Base-by-base conservation (phyloP, 441 rosid species). In the Pelargonium citronellum region DNA sequence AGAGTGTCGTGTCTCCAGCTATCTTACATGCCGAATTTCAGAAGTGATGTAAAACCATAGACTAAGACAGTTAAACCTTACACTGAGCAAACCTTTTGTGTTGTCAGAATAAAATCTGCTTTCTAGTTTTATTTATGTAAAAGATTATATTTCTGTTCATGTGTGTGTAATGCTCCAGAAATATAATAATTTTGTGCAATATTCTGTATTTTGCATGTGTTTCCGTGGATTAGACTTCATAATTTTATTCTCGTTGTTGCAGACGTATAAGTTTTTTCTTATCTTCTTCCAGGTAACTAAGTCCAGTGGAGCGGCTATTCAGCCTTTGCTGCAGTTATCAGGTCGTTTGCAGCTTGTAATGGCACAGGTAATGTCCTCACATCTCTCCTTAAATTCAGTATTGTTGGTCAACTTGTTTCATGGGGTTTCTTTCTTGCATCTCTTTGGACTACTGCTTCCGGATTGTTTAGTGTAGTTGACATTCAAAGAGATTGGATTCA, bases 331-430 rank as follows among this genome's bases (percentile, higher is more conserved):
- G 44, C 91, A 85, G 74, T 81, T 88, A 74, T 79, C 89, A 39
- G 96, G 99, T 15, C 90, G 91, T 70, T 81, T 87, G 72, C 91
- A 89, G 75, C 95, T 92, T 71, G 82, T 88, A 72, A 86, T 81
- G 58, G 86, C 94, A 9, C 92, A 91, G 98, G 90, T 92, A 61
- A 55, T 34, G 74, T 58, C 64, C 74, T 73, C 57, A 71, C 66
- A 6, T 64, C 41, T 34, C 41, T 34, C 20, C 67, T 71, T 74
- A 41, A 3, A 65, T 68, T 58, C 64, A 22, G 22, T 67, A 8
- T 69, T 60, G 24, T 3, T 9, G 4, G 15, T 13, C 12, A 47
- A 9, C n/a, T 47, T 47, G n/a, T 47, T 47, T 47, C 1, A 2
- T 17, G 34, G 41, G 41, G 41, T 34, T 34, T 34, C 41, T 34